These are phyloP conservation scores for Cetradonia linearis DNA, from an alignment of 495 filamentous ascomycete species.

Conservation along the genomic window DNA sequence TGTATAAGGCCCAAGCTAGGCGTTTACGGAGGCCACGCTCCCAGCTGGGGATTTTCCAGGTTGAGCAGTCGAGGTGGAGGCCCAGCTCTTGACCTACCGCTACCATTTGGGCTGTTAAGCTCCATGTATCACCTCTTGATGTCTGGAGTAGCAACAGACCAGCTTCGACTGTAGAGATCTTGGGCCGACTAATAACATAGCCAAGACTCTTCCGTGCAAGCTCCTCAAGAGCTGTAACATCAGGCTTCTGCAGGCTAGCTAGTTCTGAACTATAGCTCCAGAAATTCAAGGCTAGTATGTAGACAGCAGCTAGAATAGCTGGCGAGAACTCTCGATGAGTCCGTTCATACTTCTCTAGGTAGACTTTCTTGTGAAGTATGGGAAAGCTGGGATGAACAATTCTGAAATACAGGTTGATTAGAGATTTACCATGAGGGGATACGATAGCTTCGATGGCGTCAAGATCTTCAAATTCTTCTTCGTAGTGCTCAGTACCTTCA, in stretches of 20 bases:
- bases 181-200: constrained; percentile 64
- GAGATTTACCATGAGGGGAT: constrained; percentile 53
- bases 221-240: constrained; percentile 55
- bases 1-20: constrained; percentile 82
- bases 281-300: constrained; percentile 73
- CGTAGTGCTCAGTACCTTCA: constrained; percentile 17
- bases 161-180: constrained; percentile 72
- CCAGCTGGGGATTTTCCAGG: constrained; percentile 81
- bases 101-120: constrained; percentile 64
- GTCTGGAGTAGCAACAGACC: constrained; percentile 71
- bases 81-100: constrained; percentile 75
- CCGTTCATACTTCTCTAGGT: constrained; percentile 65
- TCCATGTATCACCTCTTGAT: constrained; percentile 65
- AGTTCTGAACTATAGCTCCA: constrained; percentile 63
- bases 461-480: constrained; percentile 43
- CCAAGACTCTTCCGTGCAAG: constrained; percentile 53
- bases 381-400: constrained; percentile 73
- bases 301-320: constrained; percentile 69
- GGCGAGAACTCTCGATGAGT: constrained; percentile 66
- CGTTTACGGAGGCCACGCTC: constrained; percentile 74
- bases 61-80: constrained; percentile 76
- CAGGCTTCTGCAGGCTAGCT: constrained; percentile 45
- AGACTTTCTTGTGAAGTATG: constrained; percentile 70
- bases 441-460: constrained; percentile 62
- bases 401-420: constrained; percentile 72